phyloP scores from a whole-genome alignment of 495 filamentous ascomycete genomes.

The Penicillium waksmanii region DNA sequence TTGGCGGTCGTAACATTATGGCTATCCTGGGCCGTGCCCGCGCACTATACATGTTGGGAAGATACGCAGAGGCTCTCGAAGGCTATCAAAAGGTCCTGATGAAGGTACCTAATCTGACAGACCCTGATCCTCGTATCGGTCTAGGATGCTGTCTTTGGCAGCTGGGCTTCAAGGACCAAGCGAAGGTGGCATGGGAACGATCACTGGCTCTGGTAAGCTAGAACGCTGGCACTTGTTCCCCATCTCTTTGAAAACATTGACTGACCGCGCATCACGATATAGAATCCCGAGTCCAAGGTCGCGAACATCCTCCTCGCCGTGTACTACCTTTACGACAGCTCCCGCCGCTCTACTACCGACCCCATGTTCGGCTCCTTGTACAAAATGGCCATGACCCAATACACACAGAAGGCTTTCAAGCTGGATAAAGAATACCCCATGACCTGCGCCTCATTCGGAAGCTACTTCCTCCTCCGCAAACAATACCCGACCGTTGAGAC shows the following conservation, averaged over 20 bases:
- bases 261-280: conserved; percentile 8
- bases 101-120: conserved; percentile 84
- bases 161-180: conserved; percentile 89
- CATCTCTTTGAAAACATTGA: conserved; percentile 9
- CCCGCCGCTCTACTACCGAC: conserved; percentile 73
- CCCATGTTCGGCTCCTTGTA: conserved; percentile 79
- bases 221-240: neutral
- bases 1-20: conserved; percentile 84
- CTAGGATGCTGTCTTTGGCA: conserved; percentile 97
- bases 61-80: conserved; percentile 78
- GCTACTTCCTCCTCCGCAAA: conserved; percentile 83
- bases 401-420: conserved; percentile 93
- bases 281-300: conserved; percentile 86
- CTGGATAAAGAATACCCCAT: conserved; percentile 91
- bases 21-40: conserved; percentile 85
- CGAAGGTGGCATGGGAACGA: conserved; percentile 86
- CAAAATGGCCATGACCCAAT: conserved; percentile 91
- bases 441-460: conserved; percentile 85
- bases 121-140: conserved; percentile 93
- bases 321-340: conserved; percentile 82
- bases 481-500: conserved; percentile 76
- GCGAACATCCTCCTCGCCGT: conserved; percentile 88
- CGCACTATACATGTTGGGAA: conserved; percentile 79
- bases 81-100: conserved; percentile 83
- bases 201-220: conserved; percentile 68